Evolutionary conservation across 2,329 filamentous ascomycete genomes (phyloP), one percentile per base, ranked within the genome.

Genomic region (Trichoderma sp.): DNA sequence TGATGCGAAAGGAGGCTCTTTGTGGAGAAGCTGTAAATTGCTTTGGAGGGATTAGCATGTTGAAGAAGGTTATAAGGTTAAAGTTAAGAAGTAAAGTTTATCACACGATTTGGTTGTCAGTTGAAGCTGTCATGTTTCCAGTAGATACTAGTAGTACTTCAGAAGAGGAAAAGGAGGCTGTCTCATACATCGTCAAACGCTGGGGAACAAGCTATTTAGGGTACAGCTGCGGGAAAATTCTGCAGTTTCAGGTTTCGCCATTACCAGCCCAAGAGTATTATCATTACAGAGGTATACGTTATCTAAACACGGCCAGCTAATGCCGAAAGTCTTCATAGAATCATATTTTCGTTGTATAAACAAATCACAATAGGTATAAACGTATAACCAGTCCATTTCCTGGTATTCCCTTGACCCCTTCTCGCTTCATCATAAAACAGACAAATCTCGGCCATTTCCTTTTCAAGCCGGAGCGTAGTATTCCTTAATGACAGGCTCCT

Each of bases 271-370:
- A 14, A 6, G 10, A 7, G 60, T 30, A 21, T 18, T 37, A 54
- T 63, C 59, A 63, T 63, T 63, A 54, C 10, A 55, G 49, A 43
- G 54, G n/a, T 59, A 51, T 66, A 49, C 28, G 63, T 51, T 10
- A 46, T 66, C 63, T 46, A 58, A 65, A 49, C 34, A 43, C 52
- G 26, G 61, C 61, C 61, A 55, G 26, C 34, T 52, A 56, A 56
- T 18, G 51, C 61, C 61, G 32, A 56, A 18, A 39, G 26, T 52
- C n/a, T 66, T 66, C 63, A 18, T 66, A 66, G 39, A 59, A 66
- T 66, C 63, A 59, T 66, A 66, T 43, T 21, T 28, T 21, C 49
- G n/a, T 49, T n/a, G 28, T 54, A 30, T 16, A 30, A 18, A 52
- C 5, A 61, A 39, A 34, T 14, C 46, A 34, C 18, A 32, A 43